These are phyloP conservation scores for Tubosaeta sp. DNA, from an alignment of 768 basidiomycete genomes.

Conservation along the genomic window DNA sequence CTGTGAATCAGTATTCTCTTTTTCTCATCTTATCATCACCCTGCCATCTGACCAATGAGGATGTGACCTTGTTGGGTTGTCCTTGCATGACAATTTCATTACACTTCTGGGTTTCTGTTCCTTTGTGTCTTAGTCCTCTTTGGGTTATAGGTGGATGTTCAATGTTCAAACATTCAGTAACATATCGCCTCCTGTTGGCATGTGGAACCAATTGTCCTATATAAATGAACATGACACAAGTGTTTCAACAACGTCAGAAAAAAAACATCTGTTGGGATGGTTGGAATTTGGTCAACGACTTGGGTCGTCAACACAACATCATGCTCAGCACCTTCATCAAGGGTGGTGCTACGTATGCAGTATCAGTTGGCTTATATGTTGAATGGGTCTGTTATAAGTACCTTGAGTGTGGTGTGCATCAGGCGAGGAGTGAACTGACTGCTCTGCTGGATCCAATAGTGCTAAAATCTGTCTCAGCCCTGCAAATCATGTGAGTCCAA, in stretches of 20 bases:
- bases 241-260: background rate
- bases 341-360: background rate
- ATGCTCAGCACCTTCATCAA: background rate
- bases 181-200: background rate
- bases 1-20: background rate
- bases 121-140: background rate
- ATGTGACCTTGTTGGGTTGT: background rate
- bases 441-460: constrained; percentile 10
- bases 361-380: background rate
- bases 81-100: background rate
- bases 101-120: background rate
- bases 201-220: background rate
- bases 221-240: background rate
- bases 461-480: constrained; percentile 2
- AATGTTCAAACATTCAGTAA: background rate
- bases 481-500: background rate
- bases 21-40: background rate
- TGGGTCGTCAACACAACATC: constrained; percentile 2
- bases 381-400: background rate
- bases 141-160: background rate
- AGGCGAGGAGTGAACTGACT: constrained; percentile 12
- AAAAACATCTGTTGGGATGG: background rate
- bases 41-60: background rate
- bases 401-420: background rate
- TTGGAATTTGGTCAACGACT: background rate